Evolutionary conservation across 2,329 filamentous ascomycete genomes (phyloP), one percentile per base, ranked within the genome.

Genomic region (Hypomyces perniciosus): DNA sequence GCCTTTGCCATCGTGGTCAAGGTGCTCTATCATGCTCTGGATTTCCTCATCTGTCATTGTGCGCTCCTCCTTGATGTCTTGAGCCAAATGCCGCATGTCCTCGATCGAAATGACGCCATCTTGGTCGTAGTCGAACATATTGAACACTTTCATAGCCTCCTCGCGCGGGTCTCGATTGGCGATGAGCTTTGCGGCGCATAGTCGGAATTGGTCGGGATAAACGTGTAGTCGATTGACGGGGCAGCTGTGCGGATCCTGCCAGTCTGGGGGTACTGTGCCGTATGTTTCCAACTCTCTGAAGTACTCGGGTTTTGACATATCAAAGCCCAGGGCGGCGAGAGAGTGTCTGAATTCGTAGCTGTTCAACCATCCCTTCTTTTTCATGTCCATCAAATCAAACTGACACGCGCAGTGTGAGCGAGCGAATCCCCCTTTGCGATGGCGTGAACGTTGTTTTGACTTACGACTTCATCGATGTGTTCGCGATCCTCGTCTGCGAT

Each of bases 271-370:
- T 28, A 86, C 79, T 3, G 86, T 79, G 56, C 91, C 93, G 68
- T 93, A 84, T n/a, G 82, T 78, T 53, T 89, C 86, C 54, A 99
- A 80, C 55, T 95, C 82, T 42, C 79, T 75, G 62, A 92, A 85
- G 54, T 96, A 90, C 61, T 95, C 90, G 55, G 83, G 76, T 68
- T 96, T 96, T 53, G 89, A 80, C 45, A 96, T 77, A 62, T 95
- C 90, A 74, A 97, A 97, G 57, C 93, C 93, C 1, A 99, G 83
- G 4, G 93, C 93, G 67, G 95, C 93, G 62, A 97, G 85, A 54
- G 92, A 90, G 72, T 97, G 93, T 70, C 93, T 92, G 67, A 97
- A 88, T 72, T 99, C 93, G 73, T 97, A 93, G 76, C 96, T 97
- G 74, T 97, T 92, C 65, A 99, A 89, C 69, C 88, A 84, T 43